A percentile compares a stretch with the other conserved stretches of the same genome.
phyloP scores from a whole-genome alignment of 441 rosid genomes.

The Populus tomentosa region DNA sequence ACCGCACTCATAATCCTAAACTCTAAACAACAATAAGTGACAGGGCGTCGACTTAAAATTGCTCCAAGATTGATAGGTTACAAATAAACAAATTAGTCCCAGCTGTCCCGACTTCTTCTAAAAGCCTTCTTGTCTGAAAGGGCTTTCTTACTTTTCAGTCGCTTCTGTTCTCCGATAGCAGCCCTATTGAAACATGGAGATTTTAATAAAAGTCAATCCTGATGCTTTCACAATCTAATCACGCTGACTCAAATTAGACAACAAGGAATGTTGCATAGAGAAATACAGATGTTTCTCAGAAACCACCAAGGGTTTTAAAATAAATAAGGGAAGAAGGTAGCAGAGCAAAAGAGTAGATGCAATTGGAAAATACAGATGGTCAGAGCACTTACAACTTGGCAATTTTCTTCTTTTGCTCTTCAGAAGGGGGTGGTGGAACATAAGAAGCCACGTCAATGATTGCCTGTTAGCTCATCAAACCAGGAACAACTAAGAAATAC shows the following conservation, averaged over 20 bases:
- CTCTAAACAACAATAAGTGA: not conserved
- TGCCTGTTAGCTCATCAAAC: slow-evolving; percentile 39
- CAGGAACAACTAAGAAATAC: not conserved
- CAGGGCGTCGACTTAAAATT: no score
- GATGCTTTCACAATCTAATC: not conserved
- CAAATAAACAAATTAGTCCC: slow-evolving; percentile 36
- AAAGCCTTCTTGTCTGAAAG: slow-evolving; percentile 79
- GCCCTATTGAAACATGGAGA: slow-evolving; percentile 48
- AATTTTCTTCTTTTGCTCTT: slow-evolving; percentile 93
- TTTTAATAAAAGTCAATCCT: not conserved
- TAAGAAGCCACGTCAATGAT: slow-evolving; percentile 84
- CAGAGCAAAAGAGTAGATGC: not conserved
- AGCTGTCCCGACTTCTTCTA: slow-evolving; percentile 71
- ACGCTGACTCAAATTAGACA: not conserved
- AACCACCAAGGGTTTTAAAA: not conserved
- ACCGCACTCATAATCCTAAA: not conserved
- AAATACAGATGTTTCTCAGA: not conserved
- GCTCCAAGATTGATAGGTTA: no score
- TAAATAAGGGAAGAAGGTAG: not conserved
- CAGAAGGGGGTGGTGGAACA: slow-evolving; percentile 96
- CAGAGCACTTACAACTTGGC: slow-evolving; percentile 56
- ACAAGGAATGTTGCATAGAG: not conserved
- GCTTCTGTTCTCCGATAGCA: slow-evolving; percentile 73
- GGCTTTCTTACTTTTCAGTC: slow-evolving; percentile 71
- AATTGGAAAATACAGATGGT: not conserved